Evolutionary conservation across 1,284 basidiomycete genomes (phyloP).

Genomic region (Puccinia polysora): DNA sequence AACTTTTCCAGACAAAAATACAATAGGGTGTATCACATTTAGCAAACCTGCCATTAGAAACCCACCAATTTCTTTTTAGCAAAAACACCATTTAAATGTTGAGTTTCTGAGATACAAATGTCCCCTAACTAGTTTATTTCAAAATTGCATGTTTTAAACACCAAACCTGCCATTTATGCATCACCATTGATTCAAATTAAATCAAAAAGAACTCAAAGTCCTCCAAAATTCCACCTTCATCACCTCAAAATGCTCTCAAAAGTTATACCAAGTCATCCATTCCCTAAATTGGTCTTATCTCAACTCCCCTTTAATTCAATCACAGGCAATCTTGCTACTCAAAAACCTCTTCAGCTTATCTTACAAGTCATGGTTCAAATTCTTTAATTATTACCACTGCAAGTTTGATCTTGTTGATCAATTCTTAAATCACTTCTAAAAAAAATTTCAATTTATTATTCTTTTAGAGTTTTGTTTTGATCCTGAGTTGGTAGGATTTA

Average conservation of each 20-base stretch:
- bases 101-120: too few species aligned
- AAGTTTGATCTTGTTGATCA: neutral
- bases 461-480: constrained; percentile 2
- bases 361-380: constrained; percentile 2
- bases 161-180: too few species aligned
- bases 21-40: too few species aligned
- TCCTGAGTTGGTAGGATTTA: neutral
- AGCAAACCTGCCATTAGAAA: too few species aligned
- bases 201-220: neutral
- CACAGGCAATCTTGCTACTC: neutral
- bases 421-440: neutral
- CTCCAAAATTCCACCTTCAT: neutral
- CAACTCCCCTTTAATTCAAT: neutral
- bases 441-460: too few species aligned
- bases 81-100: too few species aligned
- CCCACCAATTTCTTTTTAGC: too few species aligned
- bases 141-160: too few species aligned
- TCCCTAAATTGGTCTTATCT: neutral
- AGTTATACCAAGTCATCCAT: neutral
- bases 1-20: too few species aligned
- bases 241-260: neutral
- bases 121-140: too few species aligned
- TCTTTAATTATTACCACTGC: constrained; percentile 5
- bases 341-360: neutral
- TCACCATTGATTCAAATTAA: neutral